Evolutionary conservation across 2,329 filamentous ascomycete genomes (phyloP).

Genomic region (Epichloe sp.): DNA sequence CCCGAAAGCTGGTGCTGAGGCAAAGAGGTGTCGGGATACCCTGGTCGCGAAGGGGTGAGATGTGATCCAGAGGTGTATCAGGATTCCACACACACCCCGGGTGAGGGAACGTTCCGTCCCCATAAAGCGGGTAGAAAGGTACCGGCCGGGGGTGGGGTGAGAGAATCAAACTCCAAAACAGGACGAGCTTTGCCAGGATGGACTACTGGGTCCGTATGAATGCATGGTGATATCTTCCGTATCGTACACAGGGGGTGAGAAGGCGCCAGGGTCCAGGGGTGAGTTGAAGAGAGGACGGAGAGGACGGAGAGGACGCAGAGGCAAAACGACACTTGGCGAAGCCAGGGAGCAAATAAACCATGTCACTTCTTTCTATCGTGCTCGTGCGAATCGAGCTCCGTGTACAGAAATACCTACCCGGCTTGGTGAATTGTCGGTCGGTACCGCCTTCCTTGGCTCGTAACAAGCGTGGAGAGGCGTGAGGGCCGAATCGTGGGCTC

Average conservation of each 20-base stretch:
- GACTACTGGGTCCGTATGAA: background rate
- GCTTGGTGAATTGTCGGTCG: too few species aligned
- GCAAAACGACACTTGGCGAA: background rate
- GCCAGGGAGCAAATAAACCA: background rate
- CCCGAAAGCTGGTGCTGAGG: conserved; percentile 4
- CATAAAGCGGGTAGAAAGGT: conserved; percentile 5
- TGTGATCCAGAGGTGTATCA: background rate
- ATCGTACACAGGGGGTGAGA: background rate
- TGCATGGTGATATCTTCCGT: background rate
- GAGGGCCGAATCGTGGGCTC: background rate
- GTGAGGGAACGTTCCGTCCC: conserved; percentile 5
- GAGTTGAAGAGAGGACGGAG: background rate
- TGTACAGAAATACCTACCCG: too few species aligned
- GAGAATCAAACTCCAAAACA: conserved; percentile 1
- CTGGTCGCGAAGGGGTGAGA: background rate
- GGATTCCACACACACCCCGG: background rate
- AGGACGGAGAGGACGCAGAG: background rate
- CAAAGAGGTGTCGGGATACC: conserved; percentile 2
- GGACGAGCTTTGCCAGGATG: background rate
- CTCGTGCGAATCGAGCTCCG: too few species aligned
- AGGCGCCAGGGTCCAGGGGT: background rate
- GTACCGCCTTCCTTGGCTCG: background rate
- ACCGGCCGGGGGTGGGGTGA: conserved; percentile 1
- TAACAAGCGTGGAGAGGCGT: background rate
- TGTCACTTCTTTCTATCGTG: too few species aligned